Percentiles rank a stretch among this genome's conserved stretches.
These are phyloP conservation scores for Sporisorium exsertum DNA, from an alignment of 1,284 basidiomycete species.

Conservation along the genomic window DNA sequence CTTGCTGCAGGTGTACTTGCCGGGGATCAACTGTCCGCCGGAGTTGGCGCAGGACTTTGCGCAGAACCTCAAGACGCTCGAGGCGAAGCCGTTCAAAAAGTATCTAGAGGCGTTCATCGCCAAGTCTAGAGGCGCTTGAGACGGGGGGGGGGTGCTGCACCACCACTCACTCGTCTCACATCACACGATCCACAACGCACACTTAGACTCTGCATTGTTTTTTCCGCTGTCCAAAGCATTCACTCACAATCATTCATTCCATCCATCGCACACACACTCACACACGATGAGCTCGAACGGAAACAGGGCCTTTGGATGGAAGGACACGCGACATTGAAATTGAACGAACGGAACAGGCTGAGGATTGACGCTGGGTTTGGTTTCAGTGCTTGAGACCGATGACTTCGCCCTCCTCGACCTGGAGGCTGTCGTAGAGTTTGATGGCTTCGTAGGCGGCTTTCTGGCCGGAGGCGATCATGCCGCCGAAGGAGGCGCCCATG, in stretches of 20 bases:
- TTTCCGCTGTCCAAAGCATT: not conserved
- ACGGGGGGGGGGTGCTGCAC: too few species aligned
- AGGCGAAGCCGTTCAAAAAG: conserved; percentile 79
- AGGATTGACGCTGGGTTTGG: not conserved
- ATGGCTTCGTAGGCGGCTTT: conserved; percentile 82
- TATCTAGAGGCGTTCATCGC: conserved; percentile 57
- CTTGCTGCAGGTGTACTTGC: conserved; percentile 83
- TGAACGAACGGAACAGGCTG: not conserved
- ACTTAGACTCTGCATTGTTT: not conserved
- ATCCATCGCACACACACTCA: not conserved
- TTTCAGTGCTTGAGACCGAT: conserved; percentile 38
- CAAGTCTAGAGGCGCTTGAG: conserved; percentile 38
- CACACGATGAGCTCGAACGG: not conserved
- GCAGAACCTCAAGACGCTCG: conserved; percentile 68
- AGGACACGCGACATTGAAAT: not conserved
- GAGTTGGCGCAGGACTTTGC: conserved; percentile 81
- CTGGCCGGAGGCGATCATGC: conserved; percentile 83
- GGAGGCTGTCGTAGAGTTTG: conserved; percentile 75
- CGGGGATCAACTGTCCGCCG: conserved; percentile 86
- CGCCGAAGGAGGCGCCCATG: conserved; percentile 76
- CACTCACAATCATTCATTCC: not conserved
- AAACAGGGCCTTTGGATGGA: not conserved
- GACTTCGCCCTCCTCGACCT: conserved; percentile 78
- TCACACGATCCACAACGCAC: not conserved
- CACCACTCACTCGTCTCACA: too few species aligned